Evolutionary conservation across 1,139 yeast species (phyloP), one percentile per base, ranked within the genome.

Genomic region (Sugiyamaella xylanicola): DNA sequence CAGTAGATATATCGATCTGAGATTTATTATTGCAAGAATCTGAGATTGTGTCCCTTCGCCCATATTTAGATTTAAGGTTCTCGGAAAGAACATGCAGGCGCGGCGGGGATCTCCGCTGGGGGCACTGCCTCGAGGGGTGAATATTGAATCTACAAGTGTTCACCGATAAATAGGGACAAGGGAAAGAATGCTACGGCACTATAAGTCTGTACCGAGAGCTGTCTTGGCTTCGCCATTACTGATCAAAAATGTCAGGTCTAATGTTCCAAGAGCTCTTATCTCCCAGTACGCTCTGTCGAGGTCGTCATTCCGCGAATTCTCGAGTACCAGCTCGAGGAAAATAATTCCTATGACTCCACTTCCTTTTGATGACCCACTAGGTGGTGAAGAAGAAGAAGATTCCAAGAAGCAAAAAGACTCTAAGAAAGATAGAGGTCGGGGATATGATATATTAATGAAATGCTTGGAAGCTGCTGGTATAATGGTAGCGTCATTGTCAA

Each of bases 381-480:
- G 32, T 9, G 27, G 22, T 13, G 41, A 37, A 3, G 41, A 37
- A 3, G 41, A 46, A 19, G 48, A 47, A 13, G 35, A 40, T 15
- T 19, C 40, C 7, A 21, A 40, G 29, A 29, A 52, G 29, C 19
- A 47, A 4, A 46, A 41, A n/a, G 15, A 32, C 13, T 8, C 13
- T 9, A 25, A 43, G 2, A 46, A 45, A 11, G 22, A 44, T 3
- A 45, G 17, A 8, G 20, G 51, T n/a, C 17, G 55, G 2, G 51
- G 47, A 20, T 52, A 47, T 29, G 54, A 49, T 9, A 74, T 82
- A 27, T 44, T 75, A 2, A 65, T 77, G 64, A 87, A 85, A 65
- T 81, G 87, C 57, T 65, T 82, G 1, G 95, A 88, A 65, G 83
- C 95, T 0, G 84, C 86, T 1, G 85, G 89, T 1, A 84, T 88